Evolutionary conservation across 257 asterid species (phyloP).

Genomic region (Plantago ovata): DNA sequence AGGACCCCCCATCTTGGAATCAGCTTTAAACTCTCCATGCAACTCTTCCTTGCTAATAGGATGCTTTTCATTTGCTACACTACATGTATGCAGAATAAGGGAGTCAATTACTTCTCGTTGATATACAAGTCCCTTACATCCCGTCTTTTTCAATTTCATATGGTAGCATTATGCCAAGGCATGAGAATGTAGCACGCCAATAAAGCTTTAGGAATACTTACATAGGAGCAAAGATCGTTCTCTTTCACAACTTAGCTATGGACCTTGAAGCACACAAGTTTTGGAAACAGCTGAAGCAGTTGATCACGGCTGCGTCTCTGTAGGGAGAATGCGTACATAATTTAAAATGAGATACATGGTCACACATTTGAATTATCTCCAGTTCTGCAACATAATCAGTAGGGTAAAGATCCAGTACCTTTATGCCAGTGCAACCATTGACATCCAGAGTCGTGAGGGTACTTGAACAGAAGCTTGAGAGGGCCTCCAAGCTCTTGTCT

Average conservation of each 20-base stretch:
- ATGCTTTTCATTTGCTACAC: too few relatives aligned
- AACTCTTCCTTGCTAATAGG: too few relatives aligned
- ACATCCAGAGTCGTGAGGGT: slow-evolving; percentile 85
- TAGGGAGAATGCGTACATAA: slow-evolving; percentile 11
- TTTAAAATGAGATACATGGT: not conserved
- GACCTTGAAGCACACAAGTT: slow-evolving; percentile 75
- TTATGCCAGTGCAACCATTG: slow-evolving; percentile 83
- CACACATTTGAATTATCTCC: not conserved
- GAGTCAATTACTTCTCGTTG: too few relatives aligned
- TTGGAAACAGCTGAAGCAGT: slow-evolving; percentile 73
- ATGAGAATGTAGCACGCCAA: not conserved
- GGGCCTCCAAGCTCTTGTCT: slow-evolving; percentile 73
- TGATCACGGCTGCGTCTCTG: slow-evolving; percentile 70
- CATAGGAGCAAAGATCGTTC: slow-evolving; percentile 13
- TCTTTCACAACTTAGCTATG: slow-evolving; percentile 51
- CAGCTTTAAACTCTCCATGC: too few relatives aligned
- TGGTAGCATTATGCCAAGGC: too few relatives aligned
- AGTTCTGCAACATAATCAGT: slow-evolving; percentile 2
- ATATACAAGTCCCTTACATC: too few relatives aligned
- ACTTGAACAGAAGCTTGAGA: slow-evolving; percentile 52
- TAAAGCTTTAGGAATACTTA: not conserved
- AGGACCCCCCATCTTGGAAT: too few relatives aligned
- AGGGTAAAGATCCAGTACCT: slow-evolving; percentile 32
- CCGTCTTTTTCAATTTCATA: too few relatives aligned
- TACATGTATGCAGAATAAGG: too few relatives aligned